Evolutionary conservation across 345 rosid genomes (phyloP).

Genomic region (Cardamine resedifolia): DNA sequence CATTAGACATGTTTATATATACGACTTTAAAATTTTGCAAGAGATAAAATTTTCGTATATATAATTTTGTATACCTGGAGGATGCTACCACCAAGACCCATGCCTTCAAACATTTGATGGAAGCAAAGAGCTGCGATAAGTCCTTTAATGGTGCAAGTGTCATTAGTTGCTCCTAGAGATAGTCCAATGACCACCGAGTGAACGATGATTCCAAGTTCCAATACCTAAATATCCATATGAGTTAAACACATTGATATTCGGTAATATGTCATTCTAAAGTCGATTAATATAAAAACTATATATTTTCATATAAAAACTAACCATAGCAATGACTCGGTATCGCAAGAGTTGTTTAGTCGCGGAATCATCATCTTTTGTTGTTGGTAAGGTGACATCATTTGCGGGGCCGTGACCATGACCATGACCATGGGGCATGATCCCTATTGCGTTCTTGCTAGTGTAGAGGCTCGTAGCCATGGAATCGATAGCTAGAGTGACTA

Average conservation of each 20-base stretch:
- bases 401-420: conserved; percentile 38
- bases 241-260: background rate
- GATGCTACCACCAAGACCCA: conserved; percentile 88
- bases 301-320: conserved; percentile 17
- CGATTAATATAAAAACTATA: too few species aligned
- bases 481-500: conserved; percentile 61
- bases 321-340: conserved; percentile 70
- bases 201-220: conserved; percentile 76
- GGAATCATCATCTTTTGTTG: conserved; percentile 22
- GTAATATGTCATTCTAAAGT: background rate
- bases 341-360: conserved; percentile 45
- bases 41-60: background rate
- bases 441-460: conserved; percentile 36
- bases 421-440: conserved; percentile 37
- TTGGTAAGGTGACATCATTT: conserved; percentile 24
- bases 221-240: conserved; percentile 38
- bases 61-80: conserved; percentile 47
- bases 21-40: background rate
- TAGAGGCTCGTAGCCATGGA: conserved; percentile 62
- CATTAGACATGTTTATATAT: background rate
- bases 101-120: conserved; percentile 89
- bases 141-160: conserved; percentile 66
- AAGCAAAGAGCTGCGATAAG: conserved; percentile 85
- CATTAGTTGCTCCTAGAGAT: conserved; percentile 67
- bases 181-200: conserved; percentile 80